Conservation (phyloP, 345 rosid genomes). For the Iberis pinnata region DNA sequence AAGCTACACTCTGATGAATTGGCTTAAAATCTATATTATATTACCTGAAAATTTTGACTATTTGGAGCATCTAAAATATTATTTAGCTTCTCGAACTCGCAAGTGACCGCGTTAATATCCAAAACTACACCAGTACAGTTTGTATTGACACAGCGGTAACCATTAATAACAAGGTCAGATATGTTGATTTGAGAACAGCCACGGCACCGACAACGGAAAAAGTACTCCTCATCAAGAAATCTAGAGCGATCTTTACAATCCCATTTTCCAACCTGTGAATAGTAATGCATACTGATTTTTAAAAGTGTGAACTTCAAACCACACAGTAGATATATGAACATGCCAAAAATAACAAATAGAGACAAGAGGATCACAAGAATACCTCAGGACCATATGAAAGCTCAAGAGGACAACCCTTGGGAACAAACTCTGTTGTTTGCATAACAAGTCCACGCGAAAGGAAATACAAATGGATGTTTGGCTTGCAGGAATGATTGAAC, state of each 20-base stretch:
- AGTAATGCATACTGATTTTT: background rate
- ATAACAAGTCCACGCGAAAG: constrained; percentile 62
- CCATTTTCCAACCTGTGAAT: constrained; percentile 69
- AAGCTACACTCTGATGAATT: constrained; percentile 1
- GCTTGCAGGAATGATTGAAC: constrained; percentile 89
- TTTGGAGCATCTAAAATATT: constrained; percentile 14
- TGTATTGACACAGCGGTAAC: constrained; percentile 47
- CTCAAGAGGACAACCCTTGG: constrained; percentile 59
- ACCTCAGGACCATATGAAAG: constrained; percentile 91
- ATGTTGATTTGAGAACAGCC: constrained; percentile 60
- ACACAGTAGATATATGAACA: constrained; percentile 1
- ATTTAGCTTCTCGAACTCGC: constrained; percentile 39
- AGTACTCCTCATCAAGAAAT: constrained; percentile 67
- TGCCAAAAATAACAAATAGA: background rate
- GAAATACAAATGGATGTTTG: constrained; percentile 81
- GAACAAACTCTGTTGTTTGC: constrained; percentile 53
- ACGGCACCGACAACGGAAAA: constrained; percentile 56
- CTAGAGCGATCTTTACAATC: constrained; percentile 57
- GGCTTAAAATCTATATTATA: constrained; percentile 4
- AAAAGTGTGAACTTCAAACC: background rate
- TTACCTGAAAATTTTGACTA: constrained; percentile 39
- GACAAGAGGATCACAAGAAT: constrained; percentile 9
- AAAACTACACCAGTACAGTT: constrained; percentile 66
- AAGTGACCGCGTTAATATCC: constrained; percentile 29
- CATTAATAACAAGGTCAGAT: constrained; percentile 62